Evolutionary conservation across 495 filamentous ascomycete genomes (phyloP), one percentile per base, ranked within the genome.

Genomic region (Neurospora africana): DNA sequence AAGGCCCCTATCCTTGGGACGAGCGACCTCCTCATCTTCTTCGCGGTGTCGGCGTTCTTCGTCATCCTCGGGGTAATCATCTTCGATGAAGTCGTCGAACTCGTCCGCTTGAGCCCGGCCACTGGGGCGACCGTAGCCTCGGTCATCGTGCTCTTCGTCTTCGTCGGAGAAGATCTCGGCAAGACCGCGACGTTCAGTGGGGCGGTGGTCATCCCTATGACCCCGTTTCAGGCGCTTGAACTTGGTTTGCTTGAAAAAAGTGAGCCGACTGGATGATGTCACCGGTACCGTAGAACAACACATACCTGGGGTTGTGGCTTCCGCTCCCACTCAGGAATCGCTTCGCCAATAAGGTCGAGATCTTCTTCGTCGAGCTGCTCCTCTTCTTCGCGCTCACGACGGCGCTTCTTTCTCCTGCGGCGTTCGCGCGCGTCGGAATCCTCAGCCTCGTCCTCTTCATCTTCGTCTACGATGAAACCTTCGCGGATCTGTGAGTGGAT

Each of bases 31-130:
- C 76, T 89, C 85, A 73, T 98, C 95, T 77, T 98, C 95, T 69
- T 91, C 89, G 72, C 92, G 87, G 61, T 87, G 89, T 69, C 90
- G 89, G 23, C 86, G 84, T 75, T 95, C 88, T 47, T 88, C 93
- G 70, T 95, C 93, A 72, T 97, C 94, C 72, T 93, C 93, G 44
- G 94, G 91, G 70, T 91, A 94, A 75, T 98, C 95, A 73, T 97
- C 93, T 76, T 98, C 95, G 77, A 99, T 99, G 82, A 99, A 99
- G 78, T 94, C 95, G 69, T 92, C 95, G 77, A 98, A 94, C 78
- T 99, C 95, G 78, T 97, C 92, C 33, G 87, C 88, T 67, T 87
- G 81, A n/a, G 83, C 79, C 83, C 84, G 78, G 77, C 87, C 80
- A 76, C 86, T 81, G 40, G 81, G 79, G 72, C 83, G 78, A 35